phyloP scores from a whole-genome alignment of 2,329 filamentous ascomycete genomes.

The Fusarium miscanthi region DNA sequence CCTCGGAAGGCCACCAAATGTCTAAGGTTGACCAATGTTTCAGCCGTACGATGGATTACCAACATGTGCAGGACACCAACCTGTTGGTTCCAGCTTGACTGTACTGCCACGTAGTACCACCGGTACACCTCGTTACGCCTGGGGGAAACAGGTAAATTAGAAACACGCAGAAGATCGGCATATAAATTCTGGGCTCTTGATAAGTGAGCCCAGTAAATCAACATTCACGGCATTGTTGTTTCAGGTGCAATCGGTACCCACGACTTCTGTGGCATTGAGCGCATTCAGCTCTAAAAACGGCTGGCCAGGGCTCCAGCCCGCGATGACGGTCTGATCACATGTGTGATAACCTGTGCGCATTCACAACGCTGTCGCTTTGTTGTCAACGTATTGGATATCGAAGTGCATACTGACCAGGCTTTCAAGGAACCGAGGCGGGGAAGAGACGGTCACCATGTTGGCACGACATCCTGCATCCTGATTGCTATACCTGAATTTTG shows the following conservation, averaged over 20 bases:
- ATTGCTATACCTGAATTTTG: neutral
- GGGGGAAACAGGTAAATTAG: no score
- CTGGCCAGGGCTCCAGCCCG: neutral
- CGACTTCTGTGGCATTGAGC: neutral
- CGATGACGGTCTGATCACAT: slow-evolving; percentile 3
- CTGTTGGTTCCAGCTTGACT: neutral
- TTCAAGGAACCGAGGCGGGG: neutral
- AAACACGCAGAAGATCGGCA: neutral
- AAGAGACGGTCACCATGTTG: neutral
- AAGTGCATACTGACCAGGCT: neutral
- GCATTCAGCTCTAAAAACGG: neutral
- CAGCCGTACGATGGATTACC: neutral
- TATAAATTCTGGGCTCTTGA: neutral
- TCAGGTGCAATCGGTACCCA: neutral
- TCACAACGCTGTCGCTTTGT: neutral
- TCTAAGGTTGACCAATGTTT: neutral
- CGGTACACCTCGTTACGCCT: neutral
- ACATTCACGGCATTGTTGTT: neutral
- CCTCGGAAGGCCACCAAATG: neutral
- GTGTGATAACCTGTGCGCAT: neutral
- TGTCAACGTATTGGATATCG: neutral
- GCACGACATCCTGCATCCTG: neutral
- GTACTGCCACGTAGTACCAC: neutral
- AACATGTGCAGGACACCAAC: neutral
- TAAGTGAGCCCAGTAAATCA: neutral